Conservation (phyloP, 805 yeast genomes). For the Wickerhamiella spandovensis region DNA sequence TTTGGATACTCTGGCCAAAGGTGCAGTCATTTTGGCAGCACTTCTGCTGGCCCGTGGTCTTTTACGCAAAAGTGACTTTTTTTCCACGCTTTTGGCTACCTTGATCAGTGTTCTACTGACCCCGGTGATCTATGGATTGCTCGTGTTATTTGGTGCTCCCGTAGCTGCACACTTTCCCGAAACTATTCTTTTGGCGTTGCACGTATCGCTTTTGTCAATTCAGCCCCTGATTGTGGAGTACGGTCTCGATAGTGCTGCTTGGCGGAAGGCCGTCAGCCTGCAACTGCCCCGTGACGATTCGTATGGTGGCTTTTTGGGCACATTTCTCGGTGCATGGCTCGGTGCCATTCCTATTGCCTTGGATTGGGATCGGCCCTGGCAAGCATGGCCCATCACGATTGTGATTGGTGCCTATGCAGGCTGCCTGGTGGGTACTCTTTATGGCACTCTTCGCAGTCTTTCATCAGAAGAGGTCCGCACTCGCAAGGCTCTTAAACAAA, state of each 20-base stretch:
- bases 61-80: constrained; percentile 10
- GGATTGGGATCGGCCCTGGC: constrained; percentile 99
- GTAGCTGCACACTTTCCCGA: constrained; percentile 37
- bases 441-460: neutral
- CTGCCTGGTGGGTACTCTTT: constrained; percentile 39
- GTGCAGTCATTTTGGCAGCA: constrained; percentile 1
- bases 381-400: constrained; percentile 84
- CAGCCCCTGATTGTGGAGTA: constrained; percentile 51
- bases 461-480: neutral
- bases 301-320: constrained; percentile 31
- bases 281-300: constrained; percentile 20
- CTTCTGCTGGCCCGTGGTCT: neutral
- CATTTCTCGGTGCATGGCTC: constrained; percentile 66
- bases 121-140: constrained; percentile 20
- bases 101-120: constrained; percentile 21
- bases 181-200: constrained; percentile 49
- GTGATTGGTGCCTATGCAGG: constrained; percentile 69
- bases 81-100: constrained; percentile 20
- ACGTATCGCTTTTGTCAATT: constrained; percentile 43
- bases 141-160: constrained; percentile 75
- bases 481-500: neutral
- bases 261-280: constrained; percentile 27
- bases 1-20: constrained; percentile 4
- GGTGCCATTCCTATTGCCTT: constrained; percentile 90
- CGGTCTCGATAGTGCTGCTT: constrained; percentile 36